Evolutionary conservation across 2,329 filamentous ascomycete genomes (phyloP).

Genomic region (Blastomyces percursus): DNA sequence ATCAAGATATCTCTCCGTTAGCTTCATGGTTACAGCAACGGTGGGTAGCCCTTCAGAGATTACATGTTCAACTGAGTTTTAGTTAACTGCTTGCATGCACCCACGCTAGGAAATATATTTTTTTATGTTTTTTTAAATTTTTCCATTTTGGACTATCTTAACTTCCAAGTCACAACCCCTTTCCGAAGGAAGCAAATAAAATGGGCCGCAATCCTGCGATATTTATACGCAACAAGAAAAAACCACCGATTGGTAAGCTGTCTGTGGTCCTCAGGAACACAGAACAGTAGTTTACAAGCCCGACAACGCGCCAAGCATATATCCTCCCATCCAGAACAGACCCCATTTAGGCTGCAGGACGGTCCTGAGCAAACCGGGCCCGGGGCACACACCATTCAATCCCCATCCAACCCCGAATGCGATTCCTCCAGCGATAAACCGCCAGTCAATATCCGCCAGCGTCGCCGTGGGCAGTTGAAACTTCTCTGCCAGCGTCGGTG

Average conservation of each 20-base stretch:
- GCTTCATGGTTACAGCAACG: too few relatives aligned
- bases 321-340: constrained; percentile 37
- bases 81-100: too few relatives aligned
- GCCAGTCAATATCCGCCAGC: constrained; percentile 38
- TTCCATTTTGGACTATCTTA: too few relatives aligned
- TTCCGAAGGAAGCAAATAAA: too few relatives aligned
- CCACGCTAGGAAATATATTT: too few relatives aligned
- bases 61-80: too few relatives aligned
- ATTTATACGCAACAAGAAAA: too few relatives aligned
- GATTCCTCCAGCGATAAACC: constrained; percentile 38
- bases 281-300: constrained; percentile 15
- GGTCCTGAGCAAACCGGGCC: constrained; percentile 39
- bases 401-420: constrained; percentile 45
- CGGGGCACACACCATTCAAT: constrained; percentile 41
- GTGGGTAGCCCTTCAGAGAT: too few relatives aligned
- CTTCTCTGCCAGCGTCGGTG: constrained; percentile 32
- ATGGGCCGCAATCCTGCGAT: too few relatives aligned
- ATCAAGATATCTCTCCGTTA: too few relatives aligned
- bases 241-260: not conserved
- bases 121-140: too few relatives aligned
- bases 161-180: too few relatives aligned
- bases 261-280: not conserved
- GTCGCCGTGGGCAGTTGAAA: constrained; percentile 38
- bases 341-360: constrained; percentile 41
- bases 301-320: constrained; percentile 33